Evolutionary conservation across 495 filamentous ascomycete species (phyloP).

Genomic region (Thermothielavioides terrestris): DNA sequence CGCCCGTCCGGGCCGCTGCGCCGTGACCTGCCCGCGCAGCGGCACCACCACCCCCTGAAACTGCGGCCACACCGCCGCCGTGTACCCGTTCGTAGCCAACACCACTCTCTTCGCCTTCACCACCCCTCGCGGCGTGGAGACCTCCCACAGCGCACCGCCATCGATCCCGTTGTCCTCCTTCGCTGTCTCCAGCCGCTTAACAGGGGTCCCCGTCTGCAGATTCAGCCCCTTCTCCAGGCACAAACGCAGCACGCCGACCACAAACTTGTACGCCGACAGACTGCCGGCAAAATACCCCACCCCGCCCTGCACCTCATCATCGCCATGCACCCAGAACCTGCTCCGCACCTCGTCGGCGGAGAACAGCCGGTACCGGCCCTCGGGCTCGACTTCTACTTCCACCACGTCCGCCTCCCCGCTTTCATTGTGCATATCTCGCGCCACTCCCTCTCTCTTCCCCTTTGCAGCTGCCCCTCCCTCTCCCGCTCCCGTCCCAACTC

Average conservation of each 20-base stretch:
- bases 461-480: too few species aligned
- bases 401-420: neutral
- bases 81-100: conserved; percentile 67
- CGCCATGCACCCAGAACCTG: conserved; percentile 37
- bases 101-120: conserved; percentile 50
- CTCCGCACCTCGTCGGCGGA: conserved; percentile 36
- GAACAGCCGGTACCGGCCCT: conserved; percentile 39
- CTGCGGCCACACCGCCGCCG: conserved; percentile 45
- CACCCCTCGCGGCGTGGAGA: conserved; percentile 47
- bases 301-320: conserved; percentile 40
- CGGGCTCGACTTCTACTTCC: conserved; percentile 27
- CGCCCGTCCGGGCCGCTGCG: conserved; percentile 45
- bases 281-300: conserved; percentile 54
- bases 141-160: conserved; percentile 33
- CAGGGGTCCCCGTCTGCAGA: conserved; percentile 53
- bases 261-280: conserved; percentile 57
- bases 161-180: neutral
- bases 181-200: conserved; percentile 1
- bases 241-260: conserved; percentile 48
- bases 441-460: too few species aligned
- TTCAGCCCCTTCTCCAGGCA: conserved; percentile 47
- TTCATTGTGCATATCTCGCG: too few species aligned
- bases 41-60: conserved; percentile 58
- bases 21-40: conserved; percentile 57
- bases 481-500: too few species aligned